phyloP scores from a whole-genome alignment of 352 stramenopile genomes.

The Globisporangium mamillatum region DNA sequence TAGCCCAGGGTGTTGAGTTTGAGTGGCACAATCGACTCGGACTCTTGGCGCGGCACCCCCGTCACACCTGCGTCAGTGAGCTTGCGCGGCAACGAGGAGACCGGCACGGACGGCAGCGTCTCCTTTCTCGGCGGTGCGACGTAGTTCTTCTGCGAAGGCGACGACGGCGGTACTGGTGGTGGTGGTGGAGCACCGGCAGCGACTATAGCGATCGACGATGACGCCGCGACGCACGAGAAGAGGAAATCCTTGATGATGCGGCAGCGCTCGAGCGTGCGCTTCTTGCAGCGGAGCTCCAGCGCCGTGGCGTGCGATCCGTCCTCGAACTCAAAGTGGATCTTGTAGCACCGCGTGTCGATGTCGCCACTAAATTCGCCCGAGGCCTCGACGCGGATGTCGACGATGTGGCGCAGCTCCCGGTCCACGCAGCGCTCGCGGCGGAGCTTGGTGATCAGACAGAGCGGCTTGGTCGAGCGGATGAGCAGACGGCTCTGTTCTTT shows the following conservation, averaged over 20 bases:
- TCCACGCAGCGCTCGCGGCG: conserved; percentile 41
- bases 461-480: conserved; percentile 49
- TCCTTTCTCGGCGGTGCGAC: conserved; percentile 6
- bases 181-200: background rate
- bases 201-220: background rate
- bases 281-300: conserved; percentile 60
- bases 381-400: conserved; percentile 61
- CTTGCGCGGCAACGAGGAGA: conserved; percentile 22
- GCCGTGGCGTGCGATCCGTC: conserved; percentile 48
- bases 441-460: conserved; percentile 37
- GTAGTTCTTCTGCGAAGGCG: conserved; percentile 6
- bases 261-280: conserved; percentile 50
- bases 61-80: background rate
- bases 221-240: conserved; percentile 15
- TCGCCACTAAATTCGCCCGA: conserved; percentile 64
- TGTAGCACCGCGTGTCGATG: conserved; percentile 65
- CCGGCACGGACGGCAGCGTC: conserved; percentile 19
- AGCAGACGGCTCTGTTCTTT: conserved; percentile 34
- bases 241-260: conserved; percentile 58
- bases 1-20: conserved; percentile 9
- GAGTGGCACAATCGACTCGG: conserved; percentile 9
- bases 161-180: background rate
- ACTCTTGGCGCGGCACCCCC: background rate
- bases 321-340: conserved; percentile 73
- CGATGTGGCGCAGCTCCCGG: conserved; percentile 49